phyloP scores from a whole-genome alignment of 1,284 basidiomycete genomes.

The Anthracocystis panici-leucophaei region DNA sequence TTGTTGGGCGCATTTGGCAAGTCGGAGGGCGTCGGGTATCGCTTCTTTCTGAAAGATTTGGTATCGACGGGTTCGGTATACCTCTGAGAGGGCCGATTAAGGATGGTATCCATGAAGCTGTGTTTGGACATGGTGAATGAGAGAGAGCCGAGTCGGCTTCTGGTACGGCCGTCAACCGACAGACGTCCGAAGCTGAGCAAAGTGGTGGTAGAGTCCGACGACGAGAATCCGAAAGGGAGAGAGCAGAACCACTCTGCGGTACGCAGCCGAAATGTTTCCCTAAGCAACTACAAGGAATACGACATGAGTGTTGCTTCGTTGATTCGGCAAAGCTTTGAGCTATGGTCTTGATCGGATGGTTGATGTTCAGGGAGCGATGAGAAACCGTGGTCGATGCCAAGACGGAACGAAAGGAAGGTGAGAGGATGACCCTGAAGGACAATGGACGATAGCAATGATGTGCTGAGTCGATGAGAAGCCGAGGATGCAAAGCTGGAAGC shows the following conservation, averaged over 20 bases:
- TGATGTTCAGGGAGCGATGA: not conserved
- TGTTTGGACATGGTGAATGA: conserved; percentile 54
- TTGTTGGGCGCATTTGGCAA: conserved; percentile 58
- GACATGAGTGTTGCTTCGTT: conserved; percentile 10
- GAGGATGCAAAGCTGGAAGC: not conserved
- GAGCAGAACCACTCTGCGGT: not conserved
- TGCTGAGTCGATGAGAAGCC: not conserved
- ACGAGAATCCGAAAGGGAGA: not conserved
- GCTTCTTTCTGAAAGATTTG: conserved; percentile 21
- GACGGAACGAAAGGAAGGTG: not conserved
- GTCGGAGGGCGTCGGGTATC: conserved; percentile 44
- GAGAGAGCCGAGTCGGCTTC: not conserved
- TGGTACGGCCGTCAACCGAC: not conserved
- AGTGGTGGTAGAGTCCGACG: not conserved
- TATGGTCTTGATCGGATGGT: not conserved
- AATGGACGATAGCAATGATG: not conserved
- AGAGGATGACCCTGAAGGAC: not conserved
- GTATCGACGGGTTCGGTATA: conserved; percentile 52
- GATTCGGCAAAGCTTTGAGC: not conserved
- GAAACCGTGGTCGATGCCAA: not conserved
- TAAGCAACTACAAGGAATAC: not conserved
- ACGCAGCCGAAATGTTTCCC: not conserved
- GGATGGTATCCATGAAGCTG: conserved; percentile 65
- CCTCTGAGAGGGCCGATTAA: conserved; percentile 67
- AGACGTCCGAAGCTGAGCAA: conserved; percentile 1